Conservation (phyloP, 257 asterid species). For the Rubia yunnanensis region DNA sequence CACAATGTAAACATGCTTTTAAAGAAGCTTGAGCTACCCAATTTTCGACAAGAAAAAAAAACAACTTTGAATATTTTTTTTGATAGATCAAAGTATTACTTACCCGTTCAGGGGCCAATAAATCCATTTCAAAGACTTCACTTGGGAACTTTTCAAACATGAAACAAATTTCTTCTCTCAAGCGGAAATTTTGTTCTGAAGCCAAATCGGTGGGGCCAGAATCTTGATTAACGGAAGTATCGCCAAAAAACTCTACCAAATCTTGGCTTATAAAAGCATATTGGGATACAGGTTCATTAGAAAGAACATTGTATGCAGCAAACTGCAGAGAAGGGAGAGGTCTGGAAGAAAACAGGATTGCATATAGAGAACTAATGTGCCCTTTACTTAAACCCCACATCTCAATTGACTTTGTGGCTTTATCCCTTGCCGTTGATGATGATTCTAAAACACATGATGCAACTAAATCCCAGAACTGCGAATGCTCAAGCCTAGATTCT, state of each 20-base stretch:
- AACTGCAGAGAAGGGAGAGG: conserved; percentile 73
- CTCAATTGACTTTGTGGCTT: conserved; percentile 79
- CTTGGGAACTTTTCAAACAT: conserved; percentile 50
- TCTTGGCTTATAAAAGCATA: conserved; percentile 40
- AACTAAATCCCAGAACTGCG: conserved; percentile 78
- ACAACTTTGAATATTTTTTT: background rate
- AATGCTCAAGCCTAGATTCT: conserved; percentile 56
- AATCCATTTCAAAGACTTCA: conserved; percentile 61
- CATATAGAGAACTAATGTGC: conserved; percentile 69
- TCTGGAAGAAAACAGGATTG: conserved; percentile 62
- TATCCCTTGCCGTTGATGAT: conserved; percentile 78
- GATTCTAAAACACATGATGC: conserved; percentile 65
- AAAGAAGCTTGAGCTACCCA: background rate
- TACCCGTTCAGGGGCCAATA: conserved; percentile 68
- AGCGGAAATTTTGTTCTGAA: conserved; percentile 45
- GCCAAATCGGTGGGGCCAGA: conserved; percentile 27
- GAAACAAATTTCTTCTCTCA: conserved; percentile 69
- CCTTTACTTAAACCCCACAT: conserved; percentile 96
- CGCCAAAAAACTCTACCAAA: conserved; percentile 22
- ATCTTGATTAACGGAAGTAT: conserved; percentile 36
- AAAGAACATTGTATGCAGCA: conserved; percentile 80
- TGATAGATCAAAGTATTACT: conserved; percentile 14
- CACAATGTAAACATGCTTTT: background rate
- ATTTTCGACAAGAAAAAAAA: background rate
- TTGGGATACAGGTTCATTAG: conserved; percentile 54